Base-by-base conservation (phyloP, 2,329 filamentous ascomycete genomes). In the Phoma sp. region DNA sequence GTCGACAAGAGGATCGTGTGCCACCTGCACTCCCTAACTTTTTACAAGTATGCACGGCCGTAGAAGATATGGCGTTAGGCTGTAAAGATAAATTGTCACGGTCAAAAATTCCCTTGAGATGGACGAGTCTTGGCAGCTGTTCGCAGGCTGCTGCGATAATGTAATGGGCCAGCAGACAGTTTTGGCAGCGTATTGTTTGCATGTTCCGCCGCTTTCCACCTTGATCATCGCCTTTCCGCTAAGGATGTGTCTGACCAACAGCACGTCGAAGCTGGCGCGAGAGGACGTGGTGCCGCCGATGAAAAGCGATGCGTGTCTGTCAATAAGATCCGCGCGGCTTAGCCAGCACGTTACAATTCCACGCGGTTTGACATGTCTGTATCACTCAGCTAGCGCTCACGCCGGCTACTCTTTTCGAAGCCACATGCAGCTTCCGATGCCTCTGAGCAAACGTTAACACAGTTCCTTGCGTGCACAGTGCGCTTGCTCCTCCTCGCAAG, bases 21-120 rank as follows among this genome's bases (percentile, higher is more conserved):
- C 47, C 60, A 59, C 67, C 17, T 17, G 17, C 17, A 17, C 17
- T 17, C 17, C 17, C 17, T 70, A 71, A 62, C 45, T 51, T 39
- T 49, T 60, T 53, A 57, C 51, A 56, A 55, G 61, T 52, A 57
- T 57, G 61, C 48, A 57, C 61, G 62, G 64, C 65, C 65, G 58
- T 67, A 60, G 63, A 56, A 62, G 62, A 49, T 59, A 70, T 69
- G 60, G 67, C 65, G 66, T 70, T 64, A 61, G 57, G 64, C 64
- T 62, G 60, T 68, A 57, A 68, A 59, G 67, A 62, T 68, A 37
- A 38, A 46, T 33, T 43, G 47, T 55, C 52, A 55, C 37, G 17
- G 27, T 10, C 47, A 52, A 55, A 58, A 61, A 57, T 57, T 52
- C 48, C 53, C 53, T 53, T 57, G 56, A 60, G 46, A 50, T 60